phyloP scores from a whole-genome alignment of 495 filamentous ascomycete genomes.

The Aspergillus ellipticus region DNA sequence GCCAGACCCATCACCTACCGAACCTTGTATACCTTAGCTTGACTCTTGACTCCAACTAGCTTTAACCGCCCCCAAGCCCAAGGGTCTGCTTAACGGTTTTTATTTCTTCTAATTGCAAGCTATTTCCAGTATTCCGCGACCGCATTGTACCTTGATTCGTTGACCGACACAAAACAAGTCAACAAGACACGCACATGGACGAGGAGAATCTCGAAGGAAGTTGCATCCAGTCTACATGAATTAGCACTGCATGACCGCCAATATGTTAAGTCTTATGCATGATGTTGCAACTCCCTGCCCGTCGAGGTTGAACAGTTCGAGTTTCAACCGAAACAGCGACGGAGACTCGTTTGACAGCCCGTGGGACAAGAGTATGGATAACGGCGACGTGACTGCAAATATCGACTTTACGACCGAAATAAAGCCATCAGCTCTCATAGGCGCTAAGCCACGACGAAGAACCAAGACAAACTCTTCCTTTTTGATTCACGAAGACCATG shows the following conservation, averaged over 20 bases:
- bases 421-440: conserved; percentile 23
- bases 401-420: conserved; percentile 40
- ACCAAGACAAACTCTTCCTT: conserved; percentile 26
- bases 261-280: conserved; percentile 29
- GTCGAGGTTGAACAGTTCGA: conserved; percentile 20
- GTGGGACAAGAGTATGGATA: conserved; percentile 19
- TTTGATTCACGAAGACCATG: conserved; percentile 32
- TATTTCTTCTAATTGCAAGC: background rate
- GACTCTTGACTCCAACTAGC: background rate
- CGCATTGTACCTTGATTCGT: background rate
- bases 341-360: conserved; percentile 23
- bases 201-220: background rate
- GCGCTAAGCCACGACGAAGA: conserved; percentile 30
- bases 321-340: conserved; percentile 11
- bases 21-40: conserved; percentile 1
- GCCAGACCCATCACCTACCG: background rate
- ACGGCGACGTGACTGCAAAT: conserved; percentile 28
- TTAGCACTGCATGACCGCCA: background rate
- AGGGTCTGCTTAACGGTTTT: background rate
- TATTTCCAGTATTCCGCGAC: background rate
- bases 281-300: conserved; percentile 30
- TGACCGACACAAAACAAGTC: background rate
- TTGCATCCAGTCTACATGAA: background rate
- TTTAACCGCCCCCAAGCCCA: background rate
- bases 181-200: conserved; percentile 1